Conservation (phyloP, 805 yeast species). For the Ogataea corticis region DNA sequence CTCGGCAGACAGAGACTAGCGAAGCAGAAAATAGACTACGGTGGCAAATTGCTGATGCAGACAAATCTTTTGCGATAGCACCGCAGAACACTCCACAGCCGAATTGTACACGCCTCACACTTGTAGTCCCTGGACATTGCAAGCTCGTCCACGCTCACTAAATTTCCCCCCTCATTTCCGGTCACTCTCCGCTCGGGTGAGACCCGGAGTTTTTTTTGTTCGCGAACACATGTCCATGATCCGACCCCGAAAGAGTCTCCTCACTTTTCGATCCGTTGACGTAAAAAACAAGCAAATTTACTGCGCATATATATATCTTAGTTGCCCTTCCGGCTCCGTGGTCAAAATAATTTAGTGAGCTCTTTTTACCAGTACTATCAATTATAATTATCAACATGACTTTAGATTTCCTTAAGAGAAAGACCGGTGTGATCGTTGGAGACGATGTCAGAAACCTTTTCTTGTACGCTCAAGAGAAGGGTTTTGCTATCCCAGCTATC, state of each 20-base stretch:
- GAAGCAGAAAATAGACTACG: conserved; percentile 6
- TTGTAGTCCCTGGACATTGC: too few relatives aligned
- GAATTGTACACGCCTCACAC: too few relatives aligned
- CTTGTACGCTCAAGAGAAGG: conserved; percentile 89
- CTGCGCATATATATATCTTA: not conserved
- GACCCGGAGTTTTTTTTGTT: conserved; percentile 24
- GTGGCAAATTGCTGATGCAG: not conserved
- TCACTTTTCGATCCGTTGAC: conserved; percentile 8
- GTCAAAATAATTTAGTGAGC: not conserved
- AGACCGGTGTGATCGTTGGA: conserved; percentile 98
- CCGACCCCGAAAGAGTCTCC: conserved; percentile 8
- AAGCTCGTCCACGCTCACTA: too few relatives aligned
- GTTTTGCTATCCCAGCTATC: conserved; percentile 97
- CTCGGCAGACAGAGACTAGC: conserved; percentile 5
- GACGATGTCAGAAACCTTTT: conserved; percentile 89
- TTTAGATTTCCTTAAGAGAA: conserved; percentile 76
- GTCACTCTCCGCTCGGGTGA: conserved; percentile 20
- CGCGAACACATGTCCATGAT: conserved; percentile 7
- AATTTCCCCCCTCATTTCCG: conserved; percentile 1
- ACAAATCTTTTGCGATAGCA: too few relatives aligned
- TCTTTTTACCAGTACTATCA: too few relatives aligned
- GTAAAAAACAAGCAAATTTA: conserved; percentile 2
- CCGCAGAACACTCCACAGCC: too few relatives aligned
- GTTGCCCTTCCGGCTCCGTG: not conserved
- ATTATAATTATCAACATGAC: conserved; percentile 21